Evolutionary conservation across 331 rosid genomes (phyloP).

Genomic region (Pyracantha coccinea): DNA sequence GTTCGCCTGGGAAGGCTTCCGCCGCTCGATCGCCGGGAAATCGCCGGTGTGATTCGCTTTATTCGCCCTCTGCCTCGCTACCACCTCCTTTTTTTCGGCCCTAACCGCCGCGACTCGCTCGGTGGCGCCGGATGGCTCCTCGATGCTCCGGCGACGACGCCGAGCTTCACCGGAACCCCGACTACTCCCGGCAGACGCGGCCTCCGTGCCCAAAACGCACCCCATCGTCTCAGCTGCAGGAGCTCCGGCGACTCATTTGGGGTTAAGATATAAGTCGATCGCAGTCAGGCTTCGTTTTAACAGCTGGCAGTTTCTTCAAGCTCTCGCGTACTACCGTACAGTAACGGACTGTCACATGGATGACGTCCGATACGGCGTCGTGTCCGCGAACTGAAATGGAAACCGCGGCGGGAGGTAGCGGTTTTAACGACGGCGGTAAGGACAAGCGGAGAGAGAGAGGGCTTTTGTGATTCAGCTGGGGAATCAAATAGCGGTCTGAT

Average conservation of each 20-base stretch:
- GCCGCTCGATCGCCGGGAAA: slow-evolving; percentile 41
- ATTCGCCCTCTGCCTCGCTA: slow-evolving; percentile 13
- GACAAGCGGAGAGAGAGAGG: not conserved
- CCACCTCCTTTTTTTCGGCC: slow-evolving; percentile 24
- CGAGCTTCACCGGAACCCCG: slow-evolving; percentile 20
- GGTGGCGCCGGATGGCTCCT: slow-evolving; percentile 3
- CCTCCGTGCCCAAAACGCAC: slow-evolving; percentile 63
- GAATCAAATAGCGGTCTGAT: not conserved
- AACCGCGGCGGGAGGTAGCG: not conserved
- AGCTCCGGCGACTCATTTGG: slow-evolving; percentile 32
- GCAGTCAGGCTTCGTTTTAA: not conserved
- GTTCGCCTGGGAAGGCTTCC: slow-evolving; percentile 36
- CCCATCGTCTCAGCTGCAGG: slow-evolving; percentile 47
- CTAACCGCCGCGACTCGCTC: slow-evolving; percentile 20
- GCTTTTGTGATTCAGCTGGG: not conserved
- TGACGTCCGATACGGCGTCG: not conserved
- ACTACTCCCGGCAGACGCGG: not conserved
- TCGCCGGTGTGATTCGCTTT: slow-evolving; percentile 34
- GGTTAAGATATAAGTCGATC: not conserved
- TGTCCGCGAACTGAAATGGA: not conserved
- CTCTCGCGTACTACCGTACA: not conserved
- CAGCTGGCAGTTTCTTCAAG: not conserved
- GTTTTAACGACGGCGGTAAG: not conserved
- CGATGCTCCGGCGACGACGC: slow-evolving; percentile 19
- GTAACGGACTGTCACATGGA: not conserved